phyloP scores from a whole-genome alignment of 345 rosid genomes.

The Aegle marmelos region DNA sequence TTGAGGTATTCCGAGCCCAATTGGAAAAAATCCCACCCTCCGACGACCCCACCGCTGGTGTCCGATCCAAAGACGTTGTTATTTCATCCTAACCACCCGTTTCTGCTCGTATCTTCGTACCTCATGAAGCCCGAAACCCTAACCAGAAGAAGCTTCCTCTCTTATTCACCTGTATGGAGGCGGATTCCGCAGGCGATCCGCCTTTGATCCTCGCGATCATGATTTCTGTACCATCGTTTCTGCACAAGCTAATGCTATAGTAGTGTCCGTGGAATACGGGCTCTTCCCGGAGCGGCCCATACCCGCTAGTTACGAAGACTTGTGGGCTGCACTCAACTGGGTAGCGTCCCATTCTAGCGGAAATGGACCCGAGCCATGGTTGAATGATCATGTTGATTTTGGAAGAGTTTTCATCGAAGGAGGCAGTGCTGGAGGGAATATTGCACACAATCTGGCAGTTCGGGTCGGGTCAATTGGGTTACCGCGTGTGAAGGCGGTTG shows the following conservation, averaged over 20 bases:
- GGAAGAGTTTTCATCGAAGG: conserved; percentile 31
- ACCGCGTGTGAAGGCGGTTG: conserved; percentile 22
- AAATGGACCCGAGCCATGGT: conserved; percentile 36
- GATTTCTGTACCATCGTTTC: conserved; percentile 20
- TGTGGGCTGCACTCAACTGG: conserved; percentile 52
- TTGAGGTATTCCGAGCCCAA: background rate
- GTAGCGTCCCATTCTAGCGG: conserved; percentile 29
- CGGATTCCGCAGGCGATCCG: conserved; percentile 34
- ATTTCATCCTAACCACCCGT: conserved; percentile 22
- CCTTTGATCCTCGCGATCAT: conserved; percentile 25
- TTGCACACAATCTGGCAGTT: conserved; percentile 24
- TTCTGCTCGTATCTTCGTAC: conserved; percentile 41
- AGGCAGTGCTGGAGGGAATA: conserved; percentile 46
- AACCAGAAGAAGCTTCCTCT: conserved; percentile 27
- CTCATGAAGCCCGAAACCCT: conserved; percentile 12
- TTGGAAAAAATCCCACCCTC: conserved; percentile 1
- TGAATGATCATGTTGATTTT: conserved; percentile 31
- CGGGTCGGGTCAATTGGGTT: conserved; percentile 31
- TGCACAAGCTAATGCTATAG: conserved; percentile 25
- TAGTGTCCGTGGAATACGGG: conserved; percentile 41
- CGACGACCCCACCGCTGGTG: conserved; percentile 18
- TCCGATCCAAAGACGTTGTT: conserved; percentile 29
- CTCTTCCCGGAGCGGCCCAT: conserved; percentile 41
- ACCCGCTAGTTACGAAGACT: conserved; percentile 45
- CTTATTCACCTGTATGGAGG: conserved; percentile 43